A percentile compares a stretch with the other conserved stretches of the same genome.
These are phyloP conservation scores for Breviolum minutum DNA, from an alignment of 73 alveolate species.

Conservation along the genomic window DNA sequence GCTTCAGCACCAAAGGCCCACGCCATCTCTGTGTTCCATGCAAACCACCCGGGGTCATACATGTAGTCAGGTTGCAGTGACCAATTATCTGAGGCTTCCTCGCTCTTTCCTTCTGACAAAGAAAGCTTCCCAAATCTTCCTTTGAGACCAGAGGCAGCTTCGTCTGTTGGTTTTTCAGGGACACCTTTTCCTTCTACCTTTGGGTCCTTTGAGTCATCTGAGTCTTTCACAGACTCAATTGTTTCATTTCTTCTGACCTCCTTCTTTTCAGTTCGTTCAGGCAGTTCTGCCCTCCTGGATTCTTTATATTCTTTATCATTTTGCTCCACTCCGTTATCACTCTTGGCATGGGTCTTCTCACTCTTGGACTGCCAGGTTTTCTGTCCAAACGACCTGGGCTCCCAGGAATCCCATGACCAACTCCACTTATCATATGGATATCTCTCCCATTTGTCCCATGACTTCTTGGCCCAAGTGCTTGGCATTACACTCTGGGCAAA, in stretches of 20 bases:
- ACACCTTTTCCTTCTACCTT: neutral
- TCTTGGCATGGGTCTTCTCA: conserved; percentile 15
- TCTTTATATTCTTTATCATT: neutral
- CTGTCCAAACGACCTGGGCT: conserved; percentile 55
- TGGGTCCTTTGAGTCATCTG: conserved; percentile 20
- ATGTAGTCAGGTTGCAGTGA: conserved; percentile 23
- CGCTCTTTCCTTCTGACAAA: neutral
- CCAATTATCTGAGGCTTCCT: conserved; percentile 46
- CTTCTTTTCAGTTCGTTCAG: neutral
- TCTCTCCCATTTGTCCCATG: conserved; percentile 33
- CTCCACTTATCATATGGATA: conserved; percentile 48
- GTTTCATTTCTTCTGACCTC: neutral
- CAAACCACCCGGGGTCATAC: conserved; percentile 53
- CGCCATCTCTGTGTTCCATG: conserved; percentile 58
- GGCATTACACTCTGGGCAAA: neutral
- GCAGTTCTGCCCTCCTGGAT: neutral
- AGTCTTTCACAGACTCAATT: neutral
- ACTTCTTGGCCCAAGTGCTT: conserved; percentile 48
- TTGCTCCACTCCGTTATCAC: neutral
- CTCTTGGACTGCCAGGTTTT: conserved; percentile 43
- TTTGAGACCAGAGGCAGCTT: neutral
- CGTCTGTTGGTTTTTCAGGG: neutral
- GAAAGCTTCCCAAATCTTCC: neutral
- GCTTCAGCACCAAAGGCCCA: conserved; percentile 61
- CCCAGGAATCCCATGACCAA: conserved; percentile 54